These are phyloP conservation scores for Scedosporium minutisporum DNA, from an alignment of 2,329 filamentous ascomycete species.

Conservation along the genomic window DNA sequence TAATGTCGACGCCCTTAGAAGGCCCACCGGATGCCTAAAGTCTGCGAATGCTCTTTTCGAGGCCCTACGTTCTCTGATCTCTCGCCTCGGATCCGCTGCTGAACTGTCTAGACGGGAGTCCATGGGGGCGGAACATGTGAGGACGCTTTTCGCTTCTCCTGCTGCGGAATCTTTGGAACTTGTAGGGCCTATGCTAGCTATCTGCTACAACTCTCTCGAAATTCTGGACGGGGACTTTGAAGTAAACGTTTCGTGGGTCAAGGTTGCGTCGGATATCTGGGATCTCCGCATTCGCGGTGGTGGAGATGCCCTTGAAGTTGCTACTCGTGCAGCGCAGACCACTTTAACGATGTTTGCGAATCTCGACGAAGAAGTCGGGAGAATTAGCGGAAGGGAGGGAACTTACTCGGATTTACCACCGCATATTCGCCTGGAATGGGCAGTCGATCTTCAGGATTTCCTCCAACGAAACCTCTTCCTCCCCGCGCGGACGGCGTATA, in stretches of 20 bases:
- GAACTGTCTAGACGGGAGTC: conserved; percentile 29
- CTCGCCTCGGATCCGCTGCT: conserved; percentile 28
- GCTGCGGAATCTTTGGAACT: conserved; percentile 36
- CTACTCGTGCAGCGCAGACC: conserved; percentile 33
- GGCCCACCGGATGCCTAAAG: conserved; percentile 29
- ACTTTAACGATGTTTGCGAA: conserved; percentile 19
- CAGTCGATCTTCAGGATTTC: conserved; percentile 35
- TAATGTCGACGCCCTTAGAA: conserved; percentile 29
- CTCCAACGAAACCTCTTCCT: conserved; percentile 41
- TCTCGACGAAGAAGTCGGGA: conserved; percentile 5
- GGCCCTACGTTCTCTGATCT: conserved; percentile 35
- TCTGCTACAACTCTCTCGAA: conserved; percentile 32
- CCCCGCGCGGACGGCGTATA: conserved; percentile 37
- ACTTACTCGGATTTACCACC: conserved; percentile 1
- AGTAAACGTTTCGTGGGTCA: conserved; percentile 36
- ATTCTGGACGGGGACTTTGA: conserved; percentile 22
- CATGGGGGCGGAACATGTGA: conserved; percentile 49
- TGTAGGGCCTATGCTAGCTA: conserved; percentile 32
- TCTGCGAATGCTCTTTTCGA: conserved; percentile 39
- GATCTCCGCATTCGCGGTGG: conserved; percentile 41
- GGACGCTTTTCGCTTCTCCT: conserved; percentile 43
- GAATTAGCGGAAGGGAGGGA: background rate
- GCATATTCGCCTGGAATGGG: conserved; percentile 25
- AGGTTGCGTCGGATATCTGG: conserved; percentile 38
- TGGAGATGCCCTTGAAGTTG: conserved; percentile 38